Percentiles rank a stretch among this genome's conserved stretches.
phyloP scores from a whole-genome alignment of 768 basidiomycete genomes.

The Lentinula sp. region DNA sequence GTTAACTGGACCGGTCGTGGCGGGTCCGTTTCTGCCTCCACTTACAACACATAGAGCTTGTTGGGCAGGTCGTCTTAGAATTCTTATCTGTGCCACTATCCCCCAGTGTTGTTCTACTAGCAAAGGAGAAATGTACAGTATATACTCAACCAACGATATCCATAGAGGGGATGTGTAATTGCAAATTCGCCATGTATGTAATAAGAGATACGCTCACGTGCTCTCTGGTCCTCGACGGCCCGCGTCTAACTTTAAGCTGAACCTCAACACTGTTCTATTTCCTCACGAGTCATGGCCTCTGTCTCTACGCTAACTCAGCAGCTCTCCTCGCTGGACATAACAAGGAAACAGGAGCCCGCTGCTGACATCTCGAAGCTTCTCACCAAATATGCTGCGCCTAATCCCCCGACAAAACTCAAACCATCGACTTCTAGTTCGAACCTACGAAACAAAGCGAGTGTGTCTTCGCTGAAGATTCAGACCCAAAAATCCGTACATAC shows the following conservation, averaged over 20 bases:
- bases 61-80: not conserved
- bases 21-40: conserved; percentile 86
- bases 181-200: no score
- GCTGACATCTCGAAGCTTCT: conserved; percentile 2
- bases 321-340: conserved; percentile 1
- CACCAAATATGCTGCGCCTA: conserved; percentile 3
- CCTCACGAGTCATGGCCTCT: not conserved
- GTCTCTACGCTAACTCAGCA: not conserved
- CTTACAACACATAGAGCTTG: conserved; percentile 54
- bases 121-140: conserved; percentile 6
- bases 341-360: not conserved
- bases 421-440: not conserved
- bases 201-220: not conserved
- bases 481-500: not conserved
- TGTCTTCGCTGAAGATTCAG: not conserved
- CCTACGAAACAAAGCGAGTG: not conserved
- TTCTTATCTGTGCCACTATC: not conserved
- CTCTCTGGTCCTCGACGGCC: not conserved
- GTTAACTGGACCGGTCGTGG: conserved; percentile 99
- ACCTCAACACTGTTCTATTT: not conserved
- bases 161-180: not conserved
- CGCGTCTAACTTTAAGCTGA: not conserved
- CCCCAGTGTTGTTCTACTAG: not conserved
- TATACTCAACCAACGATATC: not conserved
- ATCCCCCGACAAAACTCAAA: not conserved